Conservation (phyloP, 139 green algal genomes). For the Deuterostichococcus epilithicus region DNA sequence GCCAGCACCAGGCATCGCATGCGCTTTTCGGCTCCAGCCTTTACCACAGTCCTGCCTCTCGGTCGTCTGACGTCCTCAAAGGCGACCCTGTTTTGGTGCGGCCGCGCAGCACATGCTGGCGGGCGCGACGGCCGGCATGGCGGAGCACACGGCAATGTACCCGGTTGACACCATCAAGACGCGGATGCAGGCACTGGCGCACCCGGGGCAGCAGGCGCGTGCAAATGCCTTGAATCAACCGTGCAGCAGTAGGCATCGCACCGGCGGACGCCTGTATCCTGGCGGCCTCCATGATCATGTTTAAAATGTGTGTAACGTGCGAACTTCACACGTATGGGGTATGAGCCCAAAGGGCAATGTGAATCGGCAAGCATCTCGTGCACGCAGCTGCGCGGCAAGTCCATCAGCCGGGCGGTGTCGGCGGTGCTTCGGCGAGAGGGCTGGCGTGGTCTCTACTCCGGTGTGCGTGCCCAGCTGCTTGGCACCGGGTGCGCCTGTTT, state of each 20-base stretch:
- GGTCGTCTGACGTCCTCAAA: too few species aligned
- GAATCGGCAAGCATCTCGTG: too few species aligned
- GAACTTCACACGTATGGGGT: too few species aligned
- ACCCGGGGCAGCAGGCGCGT: conserved; percentile 73
- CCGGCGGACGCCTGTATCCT: too few species aligned
- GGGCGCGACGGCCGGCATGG: conserved; percentile 82
- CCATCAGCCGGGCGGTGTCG: conserved; percentile 47
- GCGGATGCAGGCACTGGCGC: conserved; percentile 88
- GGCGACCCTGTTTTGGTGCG: too few species aligned
- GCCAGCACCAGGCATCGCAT: too few species aligned
- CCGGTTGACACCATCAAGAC: conserved; percentile 97
- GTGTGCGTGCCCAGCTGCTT: conserved; percentile 61
- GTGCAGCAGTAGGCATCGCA: not conserved
- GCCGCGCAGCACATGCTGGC: conserved; percentile 80
- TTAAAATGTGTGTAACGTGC: too few species aligned
- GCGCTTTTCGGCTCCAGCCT: too few species aligned
- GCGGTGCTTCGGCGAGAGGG: conserved; percentile 70
- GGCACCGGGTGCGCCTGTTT: conserved; percentile 66
- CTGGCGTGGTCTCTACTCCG: conserved; percentile 73
- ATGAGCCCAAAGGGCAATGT: too few species aligned
- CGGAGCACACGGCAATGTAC: conserved; percentile 95
- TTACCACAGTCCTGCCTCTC: not conserved
- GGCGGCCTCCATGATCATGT: too few species aligned
- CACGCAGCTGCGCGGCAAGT: conserved; percentile 59
- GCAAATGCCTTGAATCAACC: not conserved